Base-by-base conservation (phyloP, 2,329 filamentous ascomycete species). In the Phoma sp. region DNA sequence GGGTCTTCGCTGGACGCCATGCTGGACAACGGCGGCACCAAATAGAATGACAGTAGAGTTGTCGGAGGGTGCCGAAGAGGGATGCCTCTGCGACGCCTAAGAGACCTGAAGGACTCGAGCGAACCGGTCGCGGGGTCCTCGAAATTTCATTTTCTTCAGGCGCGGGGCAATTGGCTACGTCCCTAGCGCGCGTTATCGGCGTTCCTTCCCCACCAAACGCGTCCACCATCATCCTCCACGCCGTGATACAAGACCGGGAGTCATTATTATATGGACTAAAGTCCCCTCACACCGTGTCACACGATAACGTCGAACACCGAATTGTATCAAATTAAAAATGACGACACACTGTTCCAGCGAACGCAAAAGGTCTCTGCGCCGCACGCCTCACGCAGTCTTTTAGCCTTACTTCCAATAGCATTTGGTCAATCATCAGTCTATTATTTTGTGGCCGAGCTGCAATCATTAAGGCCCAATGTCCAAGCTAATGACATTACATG, bases 1-100 rank as follows among this genome's bases (percentile, higher is more conserved):
- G 73, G 67, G 45, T 67, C 63, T 53, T 65, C 68, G 49, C 61
- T 67, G 43, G 69, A 67, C 62, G 66, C 68, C 71, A 74, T 74
- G 44, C 41, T 66, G 55, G 46, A 43, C 45, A 40, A 55, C 53
- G 51, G 43, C 58, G 35, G 52, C 41, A 41, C 52, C 52, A 48
- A 54, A 50, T 57, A 44, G 50, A 50, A 45, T 59, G 55, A 40
- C 48, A 57, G 38, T 24, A 33, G 50, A 29, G 44, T 47, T 55
- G 32, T 60, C 56, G 57, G 54, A 39, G 50, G 56, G 45, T 56
- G 64, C 59, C 63, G 56, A 55, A 51, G 52, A 55, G 45, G 46
- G 39, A 38, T 55, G 46, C 46, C 52, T 55, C 41, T 55, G 46
- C 52, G 52, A 55, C 46, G 52, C 52, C 46, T 29, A 50, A 40